Conservation (phyloP, 2,329 filamentous ascomycete genomes). For the Monilinia laxa region DNA sequence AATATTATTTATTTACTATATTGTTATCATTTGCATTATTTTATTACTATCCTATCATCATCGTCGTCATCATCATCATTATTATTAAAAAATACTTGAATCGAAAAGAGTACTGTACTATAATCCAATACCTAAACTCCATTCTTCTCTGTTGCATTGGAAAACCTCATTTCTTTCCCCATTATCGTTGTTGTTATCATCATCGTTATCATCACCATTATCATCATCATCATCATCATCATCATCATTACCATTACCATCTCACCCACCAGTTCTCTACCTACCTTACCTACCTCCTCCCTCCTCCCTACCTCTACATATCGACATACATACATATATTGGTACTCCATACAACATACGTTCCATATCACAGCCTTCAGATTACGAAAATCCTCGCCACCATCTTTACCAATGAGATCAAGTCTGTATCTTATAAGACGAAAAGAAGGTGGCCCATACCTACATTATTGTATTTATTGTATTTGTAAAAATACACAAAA, state of each 20-base stretch:
- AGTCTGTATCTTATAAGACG: background rate
- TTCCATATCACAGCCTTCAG: constrained; percentile 12
- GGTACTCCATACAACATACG: constrained; percentile 8
- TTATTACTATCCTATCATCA: no score
- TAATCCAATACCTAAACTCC: no score
- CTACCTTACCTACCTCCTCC: background rate
- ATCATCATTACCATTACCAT: no score
- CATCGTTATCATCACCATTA: background rate
- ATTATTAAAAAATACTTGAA: no score
- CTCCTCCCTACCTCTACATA: background rate
- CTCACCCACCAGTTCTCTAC: background rate
- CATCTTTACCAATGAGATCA: background rate
- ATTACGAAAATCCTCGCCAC: constrained; percentile 8
- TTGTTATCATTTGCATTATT: no score
- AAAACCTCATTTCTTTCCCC: background rate
- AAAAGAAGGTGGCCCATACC: background rate
- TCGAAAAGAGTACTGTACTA: no score
- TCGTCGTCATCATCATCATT: no score
- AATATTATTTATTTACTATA: no score
- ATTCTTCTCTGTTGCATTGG: background rate
- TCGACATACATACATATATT: constrained; percentile 5
- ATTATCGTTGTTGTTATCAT: background rate
- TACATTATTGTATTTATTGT: background rate
- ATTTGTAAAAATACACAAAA: background rate
- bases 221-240: background rate